phyloP scores from a whole-genome alignment of 768 basidiomycete genomes.

The Suillus paluster region DNA sequence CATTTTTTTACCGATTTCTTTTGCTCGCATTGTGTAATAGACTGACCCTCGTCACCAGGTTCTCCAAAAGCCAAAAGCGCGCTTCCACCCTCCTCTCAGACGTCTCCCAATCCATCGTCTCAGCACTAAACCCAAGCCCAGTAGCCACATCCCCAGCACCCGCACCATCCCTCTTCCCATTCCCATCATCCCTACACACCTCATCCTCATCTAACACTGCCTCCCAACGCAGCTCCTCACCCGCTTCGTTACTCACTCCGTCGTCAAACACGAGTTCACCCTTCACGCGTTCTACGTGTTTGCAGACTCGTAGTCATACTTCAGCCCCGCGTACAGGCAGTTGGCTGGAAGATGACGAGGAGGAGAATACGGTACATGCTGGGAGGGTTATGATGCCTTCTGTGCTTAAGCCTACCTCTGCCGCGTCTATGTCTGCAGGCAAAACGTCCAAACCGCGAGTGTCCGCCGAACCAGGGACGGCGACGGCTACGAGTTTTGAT shows the following conservation, averaged over 20 bases:
- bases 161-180: conserved; percentile 13
- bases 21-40: not conserved
- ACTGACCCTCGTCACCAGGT: conserved; percentile 41
- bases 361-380: conserved; percentile 26
- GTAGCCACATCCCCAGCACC: conserved; percentile 33
- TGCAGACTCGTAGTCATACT: conserved; percentile 13
- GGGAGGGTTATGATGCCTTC: conserved; percentile 31
- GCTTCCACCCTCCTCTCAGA: conserved; percentile 69
- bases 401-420: conserved; percentile 28
- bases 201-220: conserved; percentile 19
- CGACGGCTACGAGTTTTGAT: conserved; percentile 26
- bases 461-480: conserved; percentile 6
- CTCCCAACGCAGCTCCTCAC: conserved; percentile 14
- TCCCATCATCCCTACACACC: conserved; percentile 17
- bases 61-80: conserved; percentile 68
- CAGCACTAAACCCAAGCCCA: conserved; percentile 47
- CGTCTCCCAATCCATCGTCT: conserved; percentile 58
- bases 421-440: conserved; percentile 5
- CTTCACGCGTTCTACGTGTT: conserved; percentile 23
- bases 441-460: conserved; percentile 9
- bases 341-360: conserved; percentile 47
- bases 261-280: conserved; percentile 14
- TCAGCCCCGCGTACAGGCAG: conserved; percentile 16
- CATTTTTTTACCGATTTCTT: not conserved
- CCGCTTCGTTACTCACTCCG: conserved; percentile 17